phyloP scores from a whole-genome alignment of 2,329 filamentous ascomycete species.

The Seiridium unicorne region DNA sequence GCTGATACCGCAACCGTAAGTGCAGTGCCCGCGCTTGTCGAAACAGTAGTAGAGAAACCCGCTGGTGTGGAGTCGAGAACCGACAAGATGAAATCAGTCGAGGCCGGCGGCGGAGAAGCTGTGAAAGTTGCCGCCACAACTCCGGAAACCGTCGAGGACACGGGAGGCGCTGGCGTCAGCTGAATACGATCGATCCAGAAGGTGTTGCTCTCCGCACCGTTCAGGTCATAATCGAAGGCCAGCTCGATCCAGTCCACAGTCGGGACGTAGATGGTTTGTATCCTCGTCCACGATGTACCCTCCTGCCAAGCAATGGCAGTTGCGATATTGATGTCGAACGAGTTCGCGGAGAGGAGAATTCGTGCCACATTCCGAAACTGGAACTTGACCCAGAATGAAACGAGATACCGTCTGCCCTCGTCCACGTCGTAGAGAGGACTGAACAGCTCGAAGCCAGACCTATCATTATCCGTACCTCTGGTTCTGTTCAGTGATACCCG shows the following conservation, averaged over 20 bases:
- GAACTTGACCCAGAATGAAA: conserved; percentile 1
- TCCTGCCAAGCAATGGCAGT: conserved; percentile 1
- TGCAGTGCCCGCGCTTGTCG: background rate
- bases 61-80: conserved; percentile 1
- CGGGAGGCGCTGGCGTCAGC: background rate
- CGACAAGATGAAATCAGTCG: conserved; percentile 1
- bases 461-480: background rate
- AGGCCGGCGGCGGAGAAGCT: background rate
- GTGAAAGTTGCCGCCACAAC: background rate
- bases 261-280: background rate
- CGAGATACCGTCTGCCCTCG: background rate
- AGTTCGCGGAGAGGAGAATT: background rate
- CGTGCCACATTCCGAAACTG: background rate
- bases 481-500: background rate
- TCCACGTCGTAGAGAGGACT: background rate
- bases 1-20: background rate
- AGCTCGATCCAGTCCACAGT: background rate
- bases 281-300: background rate
- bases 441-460: background rate
- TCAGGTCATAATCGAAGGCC: conserved; percentile 1
- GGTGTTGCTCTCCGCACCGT: conserved; percentile 6
- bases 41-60: background rate
- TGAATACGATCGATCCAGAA: conserved; percentile 8
- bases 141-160: background rate
- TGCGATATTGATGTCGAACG: background rate